Conservation (phyloP, 2,329 filamentous ascomycete genomes). For the Chaetomium strumarium region DNA sequence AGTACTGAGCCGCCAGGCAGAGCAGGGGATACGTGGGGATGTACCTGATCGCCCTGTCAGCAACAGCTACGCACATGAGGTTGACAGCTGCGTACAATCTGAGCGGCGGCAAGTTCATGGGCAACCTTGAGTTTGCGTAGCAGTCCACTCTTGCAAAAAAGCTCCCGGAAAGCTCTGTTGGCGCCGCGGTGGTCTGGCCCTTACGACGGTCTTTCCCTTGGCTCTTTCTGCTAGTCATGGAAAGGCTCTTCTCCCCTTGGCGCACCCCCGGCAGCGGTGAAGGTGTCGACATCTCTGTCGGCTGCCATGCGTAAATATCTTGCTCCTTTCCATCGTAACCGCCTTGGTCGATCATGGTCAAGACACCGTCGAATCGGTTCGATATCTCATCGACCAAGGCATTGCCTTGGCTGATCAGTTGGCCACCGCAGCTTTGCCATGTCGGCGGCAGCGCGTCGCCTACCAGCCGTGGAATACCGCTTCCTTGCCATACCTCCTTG, state of each 20-base stretch:
- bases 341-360: conserved; percentile 67
- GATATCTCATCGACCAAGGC: conserved; percentile 55
- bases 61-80: not conserved
- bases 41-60: conserved; percentile 45
- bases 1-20: conserved; percentile 72
- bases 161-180: conserved; percentile 41
- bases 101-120: conserved; percentile 59
- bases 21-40: conserved; percentile 71
- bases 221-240: conserved; percentile 28
- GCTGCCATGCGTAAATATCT: conserved; percentile 43
- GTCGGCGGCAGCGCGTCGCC: conserved; percentile 39
- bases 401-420: conserved; percentile 41
- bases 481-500: conserved; percentile 34
- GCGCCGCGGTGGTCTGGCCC: conserved; percentile 32
- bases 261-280: not conserved
- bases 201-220: conserved; percentile 32
- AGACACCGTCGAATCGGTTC: conserved; percentile 58
- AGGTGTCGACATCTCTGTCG: conserved; percentile 12
- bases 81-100: conserved; percentile 47
- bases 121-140: conserved; percentile 72
- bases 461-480: conserved; percentile 33
- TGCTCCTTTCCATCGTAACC: conserved; percentile 47
- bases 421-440: conserved; percentile 39
- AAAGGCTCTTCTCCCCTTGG: conserved; percentile 11
- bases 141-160: conserved; percentile 72